Evolutionary conservation across 768 basidiomycete species (phyloP), one percentile per base, ranked within the genome.

Genomic region (Porphyrellus cyaneotinctus): DNA sequence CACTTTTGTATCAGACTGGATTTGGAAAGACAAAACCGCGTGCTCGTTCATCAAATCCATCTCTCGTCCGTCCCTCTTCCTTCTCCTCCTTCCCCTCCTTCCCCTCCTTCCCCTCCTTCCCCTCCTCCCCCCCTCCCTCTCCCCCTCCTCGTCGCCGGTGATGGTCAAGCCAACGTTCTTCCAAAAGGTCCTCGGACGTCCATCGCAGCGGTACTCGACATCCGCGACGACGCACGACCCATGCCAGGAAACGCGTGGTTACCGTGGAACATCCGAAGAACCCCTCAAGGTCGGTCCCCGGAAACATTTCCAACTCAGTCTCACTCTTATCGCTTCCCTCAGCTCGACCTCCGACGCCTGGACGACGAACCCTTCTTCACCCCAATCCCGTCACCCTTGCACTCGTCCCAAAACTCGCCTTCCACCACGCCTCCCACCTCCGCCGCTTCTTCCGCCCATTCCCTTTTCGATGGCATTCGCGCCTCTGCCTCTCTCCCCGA

Each of bases 161-260:
- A 83, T 83, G 82, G 69, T 72, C 26, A 81, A 77, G 62, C 80
- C 82, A 43, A 80, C 81, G 6, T 63, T 84, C 43, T 59, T 84
- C 47, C 86, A 88, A 66, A 75, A 74, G 36, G 65, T 88, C 39
- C 74, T 90, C 38, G 78, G 81, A 47, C 66, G 75, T 47, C 87
- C 87, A 12, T 87, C 86, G 1, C 82, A 86, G 64, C 70, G 76
- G 0, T 89, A 89, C 65, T 62, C 62, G 17, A 4, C 74, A 3
- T 30, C 78, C 0, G 56, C 42, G 28, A 49, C 58, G 30, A 38
- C 51, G 1, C 24, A 39, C 42, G 51, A 64, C 18, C 6, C 30
- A 24, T 37, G 45, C 51, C 47, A 31, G 45, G 31, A 57, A 35
- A n/a, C 31, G 33, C 47, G 24, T 35, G 46, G 36, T 45, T 35